Base-by-base conservation (phyloP, 2,329 filamentous ascomycete species). In the Pyrenophora seminiperda region DNA sequence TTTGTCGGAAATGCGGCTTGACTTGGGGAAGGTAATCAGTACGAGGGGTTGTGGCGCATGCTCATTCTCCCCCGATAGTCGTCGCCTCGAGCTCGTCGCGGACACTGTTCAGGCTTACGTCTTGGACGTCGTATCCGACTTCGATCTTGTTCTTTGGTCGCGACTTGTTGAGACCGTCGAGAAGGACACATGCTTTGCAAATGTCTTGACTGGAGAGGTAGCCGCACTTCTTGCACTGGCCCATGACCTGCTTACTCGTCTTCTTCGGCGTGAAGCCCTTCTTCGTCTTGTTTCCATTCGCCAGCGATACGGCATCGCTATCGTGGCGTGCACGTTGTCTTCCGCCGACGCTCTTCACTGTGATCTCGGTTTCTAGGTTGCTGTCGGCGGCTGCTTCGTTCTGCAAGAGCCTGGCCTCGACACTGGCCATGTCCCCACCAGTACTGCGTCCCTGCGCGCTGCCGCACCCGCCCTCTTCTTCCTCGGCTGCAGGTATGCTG, bases 151-250 rank as follows among this genome's bases (percentile, higher is more conserved):
- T 68, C 61, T 75, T 76, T 0, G 79, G 78, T 9, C 78, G 61
- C 54, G 78, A 83, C 65, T 94, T 97, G 70, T 99, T 99, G 39
- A 99, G 73, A 0, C 89, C 90, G 63, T 97, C 92, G 2, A 99
- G 81, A 36, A 99, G 77, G 54, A 86, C 88, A 71, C 94, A 99
- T 0, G 94, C 94, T 74, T 99, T 96, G 75, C 94, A 99, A 31
- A 97, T 84, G 22, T 84, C 83, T 73, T 99, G 94, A 63, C 92
- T 97, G 2, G 94, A 96, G 73, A 99, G 89, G 71, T 97, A 99
- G 11, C 94, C 94, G 63, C 94, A 99, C 43, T 84, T 87, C 66
- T 87, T 84, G 68, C 94, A 99, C 57, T 86, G 87, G 1, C 93
- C 90, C 61, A 97, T 82, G 11, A 86, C 86, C 72, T 93, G 90